Evolutionary conservation across 257 asterid species (phyloP), one percentile per base, ranked within the genome.

Genomic region (Penstemon newberryi): DNA sequence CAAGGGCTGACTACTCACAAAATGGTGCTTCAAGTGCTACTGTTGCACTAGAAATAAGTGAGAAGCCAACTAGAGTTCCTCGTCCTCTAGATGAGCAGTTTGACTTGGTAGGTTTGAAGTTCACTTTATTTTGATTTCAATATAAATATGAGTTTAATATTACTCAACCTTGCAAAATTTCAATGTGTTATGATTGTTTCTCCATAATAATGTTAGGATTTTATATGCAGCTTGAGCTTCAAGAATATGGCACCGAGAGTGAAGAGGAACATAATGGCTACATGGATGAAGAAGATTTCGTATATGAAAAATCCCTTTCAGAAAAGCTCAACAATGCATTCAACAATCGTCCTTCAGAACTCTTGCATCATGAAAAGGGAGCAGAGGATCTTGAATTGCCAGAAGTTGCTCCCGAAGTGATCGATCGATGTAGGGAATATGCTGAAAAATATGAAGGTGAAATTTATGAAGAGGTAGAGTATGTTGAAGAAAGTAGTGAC

Each of bases 21-120:
- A 68, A 52, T 60, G 65, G 19, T 42, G 75, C 66, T 62, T 53
- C 69, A 11, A 46, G 46, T 57, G 73, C 65, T 56, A 56, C 70
- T 67, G 75, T 56, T 73, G 69, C 51, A 47, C 67, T 51, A 0
- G 61, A 57, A 64, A 71, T 33, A 25, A 54, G 49, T 52, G 85
- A 81, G 83, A 78, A 77, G 56, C 77, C 74, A 25, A 1, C 2
- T 42, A 85, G 99, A 75, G 74, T 25, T 61, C 94, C 82, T 44
- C 90, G 99, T 10, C 84, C 80, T 64, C 82, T 93, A 15, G 99
- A 90, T 78, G 96, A 90, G 60, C 96, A 88, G 70, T 93, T 93
- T 84, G 99, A 88, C 68, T 3, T 85, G 92, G 98, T 88, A 65
- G 70, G 85, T n/a, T 46, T 52, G 64, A 18, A 12, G 58, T 73